phyloP scores from a whole-genome alignment of 306 rosid species.

The Spatholobus suberectus region DNA sequence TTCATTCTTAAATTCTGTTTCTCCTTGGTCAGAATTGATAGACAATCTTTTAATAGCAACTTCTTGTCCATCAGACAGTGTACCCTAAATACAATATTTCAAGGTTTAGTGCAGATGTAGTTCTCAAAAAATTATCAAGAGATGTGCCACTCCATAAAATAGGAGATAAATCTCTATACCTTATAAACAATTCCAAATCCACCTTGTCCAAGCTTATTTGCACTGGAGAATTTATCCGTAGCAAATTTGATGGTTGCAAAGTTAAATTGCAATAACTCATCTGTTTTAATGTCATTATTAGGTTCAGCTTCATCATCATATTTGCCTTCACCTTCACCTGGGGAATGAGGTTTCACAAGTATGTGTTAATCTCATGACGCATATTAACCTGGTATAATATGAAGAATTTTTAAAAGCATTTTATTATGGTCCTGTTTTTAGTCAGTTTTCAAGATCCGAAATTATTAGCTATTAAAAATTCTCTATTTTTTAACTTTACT shows the following conservation, averaged over 20 bases:
- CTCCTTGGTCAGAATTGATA: neutral
- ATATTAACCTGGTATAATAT: too few relatives aligned
- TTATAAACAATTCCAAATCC: conserved; percentile 61
- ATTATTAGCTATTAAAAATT: too few relatives aligned
- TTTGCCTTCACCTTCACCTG: neutral
- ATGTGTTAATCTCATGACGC: too few relatives aligned
- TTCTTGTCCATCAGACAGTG: neutral
- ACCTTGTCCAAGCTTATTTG: conserved; percentile 63
- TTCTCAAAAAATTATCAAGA: too few relatives aligned
- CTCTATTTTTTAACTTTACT: too few relatives aligned
- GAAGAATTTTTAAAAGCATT: too few relatives aligned
- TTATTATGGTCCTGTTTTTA: too few relatives aligned
- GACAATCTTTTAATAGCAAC: neutral
- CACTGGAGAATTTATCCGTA: conserved; percentile 48
- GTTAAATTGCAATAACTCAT: conserved; percentile 41
- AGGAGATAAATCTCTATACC: neutral
- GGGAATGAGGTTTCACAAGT: neutral
- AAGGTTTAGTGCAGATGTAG: neutral
- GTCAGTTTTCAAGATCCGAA: too few relatives aligned
- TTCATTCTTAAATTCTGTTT: neutral
- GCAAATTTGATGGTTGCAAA: conserved; percentile 46
- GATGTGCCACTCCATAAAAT: too few relatives aligned
- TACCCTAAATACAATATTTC: neutral
- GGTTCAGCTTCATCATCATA: neutral
- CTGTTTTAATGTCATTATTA: neutral